Base-by-base conservation (phyloP, 2,329 filamentous ascomycete genomes). In the Pseudonectria foliicola region DNA sequence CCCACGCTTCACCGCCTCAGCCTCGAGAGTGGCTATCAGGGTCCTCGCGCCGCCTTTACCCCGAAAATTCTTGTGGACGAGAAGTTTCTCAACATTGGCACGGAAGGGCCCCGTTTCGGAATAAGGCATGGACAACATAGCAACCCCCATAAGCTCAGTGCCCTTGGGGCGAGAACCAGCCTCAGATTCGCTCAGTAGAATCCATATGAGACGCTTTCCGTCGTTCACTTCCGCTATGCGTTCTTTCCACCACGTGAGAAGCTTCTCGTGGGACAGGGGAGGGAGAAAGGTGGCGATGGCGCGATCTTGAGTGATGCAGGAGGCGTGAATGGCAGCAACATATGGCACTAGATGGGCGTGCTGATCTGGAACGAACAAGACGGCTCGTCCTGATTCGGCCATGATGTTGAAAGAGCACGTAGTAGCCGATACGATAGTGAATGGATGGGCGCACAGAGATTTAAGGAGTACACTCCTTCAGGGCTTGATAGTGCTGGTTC, bases 221-320 rank as follows among this genome's bases (percentile, higher is more conserved):
- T 55, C 51, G 12, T 49, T 54, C 21, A 70, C 63, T 49, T 77
- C 68, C 14, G 64, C 59, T 34, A 73, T 67, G 15, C 66, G 60
- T 14, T 66, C 62, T 48, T 70, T 68, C 77, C 76, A 81, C 65
- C 70, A 80, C 7, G 60, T 46, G 21, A 73, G 59, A 26, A 81
- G 68, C 50, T 73, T 74, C 25, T 68, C 62, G 50, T 74, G 64
- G 31, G 67, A 67, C 24, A 80, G 59, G 0, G 77, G 76, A n/a
- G 74, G 73, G 11, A 77, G 61, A 50, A 80, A 81, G 4, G 67
- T 73, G 16, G 72, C 72, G 25, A 75, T 65, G 42, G 69, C 71
- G 49, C 67, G 63, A 56, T 77, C 75, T 39, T 68, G 60, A 4
- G 68, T 71, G 51, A 82, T 76, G 57, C 75, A 79, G 11, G 68